These are phyloP conservation scores for Saprolegnia parasitica DNA, from an alignment of 352 stramenopile species.

Conservation along the genomic window DNA sequence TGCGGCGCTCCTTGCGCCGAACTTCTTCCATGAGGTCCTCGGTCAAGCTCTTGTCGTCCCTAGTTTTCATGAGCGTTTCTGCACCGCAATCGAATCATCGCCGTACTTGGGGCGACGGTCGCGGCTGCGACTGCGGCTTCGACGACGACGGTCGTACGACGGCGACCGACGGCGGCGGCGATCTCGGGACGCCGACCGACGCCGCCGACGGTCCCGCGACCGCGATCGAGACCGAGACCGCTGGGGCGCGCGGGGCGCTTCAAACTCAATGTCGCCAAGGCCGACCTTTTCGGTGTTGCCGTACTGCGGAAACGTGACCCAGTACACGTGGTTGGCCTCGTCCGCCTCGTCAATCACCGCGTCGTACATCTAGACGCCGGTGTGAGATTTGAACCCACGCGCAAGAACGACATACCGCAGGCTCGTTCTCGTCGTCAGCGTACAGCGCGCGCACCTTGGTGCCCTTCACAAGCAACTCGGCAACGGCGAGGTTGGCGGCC, in stretches of 20 bases:
- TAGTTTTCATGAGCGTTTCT: constrained; percentile 27
- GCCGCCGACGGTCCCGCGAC: constrained; percentile 37
- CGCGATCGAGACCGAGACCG: constrained; percentile 36
- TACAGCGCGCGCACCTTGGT: constrained; percentile 93
- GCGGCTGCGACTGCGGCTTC: constrained; percentile 32
- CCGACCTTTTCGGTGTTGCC: constrained; percentile 93
- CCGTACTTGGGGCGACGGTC: constrained; percentile 31
- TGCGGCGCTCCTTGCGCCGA: constrained; percentile 85
- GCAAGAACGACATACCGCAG: constrained; percentile 45
- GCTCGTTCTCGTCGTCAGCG: constrained; percentile 93
- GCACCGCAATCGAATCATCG: constrained; percentile 22
- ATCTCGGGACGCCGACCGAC: constrained; percentile 43
- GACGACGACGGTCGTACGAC: constrained; percentile 30
- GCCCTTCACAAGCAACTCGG: constrained; percentile 80
- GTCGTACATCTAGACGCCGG: constrained; percentile 87
- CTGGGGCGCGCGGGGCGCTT: constrained; percentile 33
- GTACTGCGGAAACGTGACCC: constrained; percentile 96
- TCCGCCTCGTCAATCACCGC: constrained; percentile 93
- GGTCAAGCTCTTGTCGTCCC: constrained; percentile 35
- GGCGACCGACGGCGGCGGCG: constrained; percentile 30
- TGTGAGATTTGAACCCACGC: not conserved
- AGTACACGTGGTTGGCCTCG: constrained; percentile 59
- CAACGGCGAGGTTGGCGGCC: constrained; percentile 56
- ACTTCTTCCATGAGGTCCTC: constrained; percentile 90
- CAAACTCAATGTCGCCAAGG: constrained; percentile 92